These are phyloP conservation scores for Vaccinium darrowii DNA, from an alignment of 148 eudicot species.

Conservation along the genomic window DNA sequence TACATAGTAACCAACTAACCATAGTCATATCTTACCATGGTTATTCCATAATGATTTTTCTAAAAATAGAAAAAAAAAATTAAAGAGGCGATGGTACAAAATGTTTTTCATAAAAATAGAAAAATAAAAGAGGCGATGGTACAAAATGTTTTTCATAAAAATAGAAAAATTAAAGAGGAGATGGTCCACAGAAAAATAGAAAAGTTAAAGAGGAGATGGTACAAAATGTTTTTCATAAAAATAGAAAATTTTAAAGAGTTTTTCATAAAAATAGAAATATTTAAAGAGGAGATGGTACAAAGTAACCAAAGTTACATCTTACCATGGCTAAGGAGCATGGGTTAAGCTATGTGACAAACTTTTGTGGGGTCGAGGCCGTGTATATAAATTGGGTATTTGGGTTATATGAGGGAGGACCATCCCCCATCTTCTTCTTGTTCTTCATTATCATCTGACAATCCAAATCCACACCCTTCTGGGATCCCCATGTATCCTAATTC, in stretches of 20 bases:
- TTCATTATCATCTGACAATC: neutral
- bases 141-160: too few relatives aligned
- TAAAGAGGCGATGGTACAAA: too few relatives aligned
- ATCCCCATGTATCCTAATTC: neutral
- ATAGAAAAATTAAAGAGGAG: too few relatives aligned
- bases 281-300: neutral
- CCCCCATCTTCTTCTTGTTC: neutral
- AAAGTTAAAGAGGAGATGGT: neutral
- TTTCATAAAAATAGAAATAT: too few relatives aligned
- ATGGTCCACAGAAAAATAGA: too few relatives aligned
- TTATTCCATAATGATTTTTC: too few relatives aligned
- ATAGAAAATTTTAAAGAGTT: too few relatives aligned
- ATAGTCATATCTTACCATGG: too few relatives aligned
- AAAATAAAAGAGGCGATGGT: too few relatives aligned
- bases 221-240: neutral
- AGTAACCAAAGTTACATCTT: neutral
- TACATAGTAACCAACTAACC: too few relatives aligned
- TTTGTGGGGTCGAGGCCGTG: neutral
- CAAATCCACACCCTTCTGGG: neutral
- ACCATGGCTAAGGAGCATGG: conserved; percentile 2
- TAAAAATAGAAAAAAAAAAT: too few relatives aligned
- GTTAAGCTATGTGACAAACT: neutral
- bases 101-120: too few relatives aligned
- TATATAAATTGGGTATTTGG: conserved; percentile 9
- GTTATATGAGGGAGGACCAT: neutral